A percentile compares a stretch with the other conserved stretches of the same genome.
phyloP scores from a whole-genome alignment of 495 filamentous ascomycete genomes.

The Trichoderma asperelloides region DNA sequence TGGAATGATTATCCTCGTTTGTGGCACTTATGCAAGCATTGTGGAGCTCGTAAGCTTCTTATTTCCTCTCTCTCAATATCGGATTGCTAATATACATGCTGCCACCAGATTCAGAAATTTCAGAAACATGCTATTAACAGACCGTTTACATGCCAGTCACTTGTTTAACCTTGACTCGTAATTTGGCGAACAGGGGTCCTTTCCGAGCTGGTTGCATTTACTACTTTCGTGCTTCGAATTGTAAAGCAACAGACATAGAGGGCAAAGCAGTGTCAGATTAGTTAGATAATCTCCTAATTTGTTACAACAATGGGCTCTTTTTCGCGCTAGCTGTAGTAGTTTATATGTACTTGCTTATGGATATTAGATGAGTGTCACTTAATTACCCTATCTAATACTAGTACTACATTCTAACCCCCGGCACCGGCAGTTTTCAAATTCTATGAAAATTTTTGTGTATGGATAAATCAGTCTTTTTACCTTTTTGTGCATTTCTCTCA shows the following conservation, averaged over 20 bases:
- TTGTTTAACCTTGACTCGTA: not conserved
- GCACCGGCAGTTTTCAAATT: not conserved
- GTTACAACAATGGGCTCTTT: too few relatives aligned
- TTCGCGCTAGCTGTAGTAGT: too few relatives aligned
- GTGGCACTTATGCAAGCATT: slow-evolving; percentile 50
- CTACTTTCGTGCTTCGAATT: too few relatives aligned
- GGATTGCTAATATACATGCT: not conserved
- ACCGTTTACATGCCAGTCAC: not conserved
- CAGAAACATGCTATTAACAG: not conserved
- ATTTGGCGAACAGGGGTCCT: not conserved
- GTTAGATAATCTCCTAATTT: too few relatives aligned
- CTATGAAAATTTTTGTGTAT: not conserved
- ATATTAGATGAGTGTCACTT: too few relatives aligned
- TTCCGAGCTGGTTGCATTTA: too few relatives aligned
- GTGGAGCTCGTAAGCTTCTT: slow-evolving; percentile 43
- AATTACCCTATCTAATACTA: too few relatives aligned
- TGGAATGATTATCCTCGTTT: slow-evolving; percentile 45
- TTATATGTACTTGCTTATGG: too few relatives aligned
- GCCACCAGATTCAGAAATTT: not conserved
- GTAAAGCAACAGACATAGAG: too few relatives aligned
- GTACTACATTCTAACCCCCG: too few relatives aligned
- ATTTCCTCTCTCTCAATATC: not conserved
- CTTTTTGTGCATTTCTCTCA: not conserved
- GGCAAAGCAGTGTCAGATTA: too few relatives aligned
- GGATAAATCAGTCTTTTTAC: not conserved